Evolutionary conservation across 176 grass and related monocot species (phyloP).

Genomic region (Areca catechu): DNA sequence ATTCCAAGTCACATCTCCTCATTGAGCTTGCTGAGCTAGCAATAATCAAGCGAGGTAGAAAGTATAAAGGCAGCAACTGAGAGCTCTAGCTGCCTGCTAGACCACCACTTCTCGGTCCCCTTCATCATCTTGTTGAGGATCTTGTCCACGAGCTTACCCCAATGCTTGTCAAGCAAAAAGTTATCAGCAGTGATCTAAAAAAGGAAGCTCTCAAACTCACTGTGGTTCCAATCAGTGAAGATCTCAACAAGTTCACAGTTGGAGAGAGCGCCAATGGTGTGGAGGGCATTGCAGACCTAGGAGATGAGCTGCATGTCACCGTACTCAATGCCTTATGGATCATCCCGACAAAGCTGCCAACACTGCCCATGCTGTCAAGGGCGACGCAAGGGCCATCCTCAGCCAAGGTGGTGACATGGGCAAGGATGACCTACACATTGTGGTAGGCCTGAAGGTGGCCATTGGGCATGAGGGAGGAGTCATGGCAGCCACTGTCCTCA

Average conservation of each 20-base stretch:
- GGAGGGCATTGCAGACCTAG: conserved; percentile 71
- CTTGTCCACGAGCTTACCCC: conserved; percentile 51
- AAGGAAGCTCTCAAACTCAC: conserved; percentile 85
- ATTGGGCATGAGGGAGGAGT: conserved; percentile 80
- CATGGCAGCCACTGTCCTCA: conserved; percentile 72
- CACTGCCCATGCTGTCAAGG: conserved; percentile 58
- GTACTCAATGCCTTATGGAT: conserved; percentile 92
- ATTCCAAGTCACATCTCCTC: conserved; percentile 20
- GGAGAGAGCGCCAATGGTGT: conserved; percentile 37
- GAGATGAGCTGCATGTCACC: conserved; percentile 95
- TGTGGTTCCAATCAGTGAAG: conserved; percentile 70
- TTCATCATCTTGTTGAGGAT: conserved; percentile 98
- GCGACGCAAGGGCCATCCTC: conserved; percentile 87
- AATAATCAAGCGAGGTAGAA: conserved; percentile 41
- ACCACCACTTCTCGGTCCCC: conserved; percentile 89
- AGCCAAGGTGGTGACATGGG: conserved; percentile 58
- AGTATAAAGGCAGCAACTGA: conserved; percentile 72
- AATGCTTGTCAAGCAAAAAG: conserved; percentile 46
- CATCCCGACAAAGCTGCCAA: conserved; percentile 90
- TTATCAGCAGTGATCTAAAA: conserved; percentile 75
- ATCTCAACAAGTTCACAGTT: conserved; percentile 58
- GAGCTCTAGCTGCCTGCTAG: conserved; percentile 69
- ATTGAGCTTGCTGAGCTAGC: conserved; percentile 75
- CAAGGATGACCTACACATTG: conserved; percentile 58
- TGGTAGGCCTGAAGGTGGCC: conserved; percentile 56